Conservation (phyloP, 2,329 filamentous ascomycete species). For the Aspergillus floridensis region DNA sequence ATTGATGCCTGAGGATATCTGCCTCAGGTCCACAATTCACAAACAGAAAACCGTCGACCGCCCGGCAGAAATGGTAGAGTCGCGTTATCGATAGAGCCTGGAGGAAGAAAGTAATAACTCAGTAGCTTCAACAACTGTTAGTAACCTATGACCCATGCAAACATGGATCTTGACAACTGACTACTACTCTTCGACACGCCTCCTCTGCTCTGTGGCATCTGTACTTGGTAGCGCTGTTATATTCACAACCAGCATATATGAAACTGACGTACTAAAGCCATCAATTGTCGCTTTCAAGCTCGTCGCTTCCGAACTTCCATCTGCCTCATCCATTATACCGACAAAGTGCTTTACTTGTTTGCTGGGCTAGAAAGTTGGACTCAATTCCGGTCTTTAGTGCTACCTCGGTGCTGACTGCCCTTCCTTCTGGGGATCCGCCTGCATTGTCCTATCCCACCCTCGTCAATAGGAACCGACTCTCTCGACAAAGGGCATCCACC, state of each 20-base stretch:
- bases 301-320: not conserved
- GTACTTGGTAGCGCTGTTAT: too few species aligned
- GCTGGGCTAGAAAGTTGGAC: not conserved
- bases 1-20: constrained; percentile 27
- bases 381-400: not conserved
- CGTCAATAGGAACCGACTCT: not conserved
- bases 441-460: not conserved
- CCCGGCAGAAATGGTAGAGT: constrained; percentile 15
- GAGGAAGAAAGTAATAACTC: not conserved
- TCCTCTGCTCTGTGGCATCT: too few species aligned
- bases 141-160: not conserved
- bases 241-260: too few species aligned
- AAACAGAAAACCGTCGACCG: constrained; percentile 7
- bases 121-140: not conserved
- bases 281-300: not conserved
- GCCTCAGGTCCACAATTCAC: constrained; percentile 15
- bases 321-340: not conserved
- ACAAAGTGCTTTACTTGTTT: not conserved
- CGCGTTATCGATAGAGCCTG: not conserved
- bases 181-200: too few species aligned
- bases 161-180: not conserved
- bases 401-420: not conserved
- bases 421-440: not conserved
- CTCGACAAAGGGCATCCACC: too few species aligned
- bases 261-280: too few species aligned